Evolutionary conservation across 495 filamentous ascomycete genomes (phyloP), one percentile per base, ranked within the genome.

Genomic region (Ascodesmis nigricans): DNA sequence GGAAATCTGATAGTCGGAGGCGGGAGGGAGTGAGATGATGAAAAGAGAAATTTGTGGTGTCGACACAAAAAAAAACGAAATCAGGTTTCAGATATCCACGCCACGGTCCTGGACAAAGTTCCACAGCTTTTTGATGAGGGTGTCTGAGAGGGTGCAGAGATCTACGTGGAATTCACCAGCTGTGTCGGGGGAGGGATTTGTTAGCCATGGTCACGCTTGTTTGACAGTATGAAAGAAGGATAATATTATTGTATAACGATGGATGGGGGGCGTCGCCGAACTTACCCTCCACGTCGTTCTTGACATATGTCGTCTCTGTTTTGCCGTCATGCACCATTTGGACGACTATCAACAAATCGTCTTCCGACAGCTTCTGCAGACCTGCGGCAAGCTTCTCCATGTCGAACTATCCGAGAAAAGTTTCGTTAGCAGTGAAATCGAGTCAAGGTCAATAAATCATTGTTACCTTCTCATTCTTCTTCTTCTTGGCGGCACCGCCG

Each of bases 321-420:
- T 95, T 95, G 53, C 92, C 73, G 53, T 99, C 90, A 49, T 95
- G 87, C 31, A 99, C 78, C 73, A 99, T 76, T 59, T 92, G 81
- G 35, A 99, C 84, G 8, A 95, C 80, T 38, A 81, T 74, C 24
- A 99, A 63, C 4, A 99, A 67, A 48, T 95, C 82, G 32, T 91
- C 81, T 54, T 91, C 80, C 41, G 62, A 61, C 20, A 91, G 63
- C 57, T 73, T 75, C 47, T 78, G 69, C n/a, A 91, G 61, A 5
- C 69, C 76, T n/a, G 93, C 90, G 8, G 90, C 87, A 44, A 99
- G 68, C 60, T 91, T 92, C 59, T 99, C 87, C 66, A 92, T 80
- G 54, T 99, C 87, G 39, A 83, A 69, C 63, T 55, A 58, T 36
- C 16, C 18, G 40, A 15, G 33, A 21, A 20, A 18, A 3, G n/a